Evolutionary conservation across 805 yeast species (phyloP).

Genomic region (Zygoascus tannicola): DNA sequence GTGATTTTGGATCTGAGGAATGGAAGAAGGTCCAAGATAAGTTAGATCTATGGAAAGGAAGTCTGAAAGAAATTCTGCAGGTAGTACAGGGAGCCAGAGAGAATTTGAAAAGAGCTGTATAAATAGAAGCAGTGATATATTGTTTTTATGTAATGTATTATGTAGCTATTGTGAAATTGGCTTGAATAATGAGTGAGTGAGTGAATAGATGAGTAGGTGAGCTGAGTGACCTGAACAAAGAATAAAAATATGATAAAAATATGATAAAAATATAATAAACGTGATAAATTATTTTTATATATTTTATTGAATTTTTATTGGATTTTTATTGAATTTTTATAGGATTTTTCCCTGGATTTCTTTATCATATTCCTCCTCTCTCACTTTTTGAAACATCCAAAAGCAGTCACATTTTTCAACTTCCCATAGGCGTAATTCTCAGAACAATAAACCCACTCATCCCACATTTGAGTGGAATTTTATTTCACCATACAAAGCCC

Average conservation of each 20-base stretch:
- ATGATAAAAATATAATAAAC: too few relatives aligned
- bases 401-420: neutral
- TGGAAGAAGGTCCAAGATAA: conserved; percentile 30
- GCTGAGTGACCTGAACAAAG: too few relatives aligned
- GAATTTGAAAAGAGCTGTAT: conserved; percentile 16
- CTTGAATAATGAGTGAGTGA: neutral
- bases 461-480: too few relatives aligned
- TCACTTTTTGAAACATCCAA: too few relatives aligned
- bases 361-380: too few relatives aligned
- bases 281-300: too few relatives aligned
- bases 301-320: too few relatives aligned
- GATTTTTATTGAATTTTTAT: too few relatives aligned
- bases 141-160: neutral
- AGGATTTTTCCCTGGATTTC: too few relatives aligned
- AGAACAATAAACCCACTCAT: neutral
- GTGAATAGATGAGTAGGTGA: neutral
- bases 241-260: too few relatives aligned
- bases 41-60: conserved; percentile 29
- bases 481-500: too few relatives aligned
- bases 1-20: conserved; percentile 29
- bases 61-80: conserved; percentile 23
- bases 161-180: too few relatives aligned
- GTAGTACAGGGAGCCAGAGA: conserved; percentile 25
- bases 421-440: neutral
- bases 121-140: neutral